Conservation (phyloP, 2,329 filamentous ascomycete genomes). For the Lachnellula suecica region DNA sequence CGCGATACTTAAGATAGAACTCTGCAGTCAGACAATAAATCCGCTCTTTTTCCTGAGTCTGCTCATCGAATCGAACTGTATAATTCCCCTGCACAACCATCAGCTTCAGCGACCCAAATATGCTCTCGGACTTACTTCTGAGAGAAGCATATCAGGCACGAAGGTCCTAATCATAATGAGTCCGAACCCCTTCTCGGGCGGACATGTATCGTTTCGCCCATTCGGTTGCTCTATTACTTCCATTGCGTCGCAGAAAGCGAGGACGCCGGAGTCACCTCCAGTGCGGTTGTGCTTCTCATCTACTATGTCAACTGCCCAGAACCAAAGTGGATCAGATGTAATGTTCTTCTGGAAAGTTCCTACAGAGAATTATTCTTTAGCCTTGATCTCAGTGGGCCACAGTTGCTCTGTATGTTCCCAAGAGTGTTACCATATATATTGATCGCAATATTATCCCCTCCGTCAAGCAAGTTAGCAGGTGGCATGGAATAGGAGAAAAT, state of each 20-base stretch:
- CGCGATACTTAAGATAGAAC: not conserved
- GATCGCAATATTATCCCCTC: too few relatives aligned
- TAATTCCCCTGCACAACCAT: conserved; percentile 1
- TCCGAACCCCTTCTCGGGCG: conserved; percentile 2
- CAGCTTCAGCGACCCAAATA: not conserved
- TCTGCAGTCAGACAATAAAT: conserved; percentile 6
- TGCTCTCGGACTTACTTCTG: not conserved
- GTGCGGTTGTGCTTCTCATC: not conserved
- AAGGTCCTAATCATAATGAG: not conserved
- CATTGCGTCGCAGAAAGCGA: conserved; percentile 2
- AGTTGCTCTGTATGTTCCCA: too few relatives aligned
- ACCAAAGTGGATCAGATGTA: not conserved
- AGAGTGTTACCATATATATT: not conserved
- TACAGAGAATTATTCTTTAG: too few relatives aligned
- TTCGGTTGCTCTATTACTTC: conserved; percentile 2
- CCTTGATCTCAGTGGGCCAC: too few relatives aligned
- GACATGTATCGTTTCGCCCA: conserved; percentile 1
- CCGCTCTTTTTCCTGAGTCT: conserved; percentile 4
- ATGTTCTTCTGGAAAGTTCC: not conserved
- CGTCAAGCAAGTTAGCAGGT: too few relatives aligned
- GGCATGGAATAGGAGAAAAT: too few relatives aligned
- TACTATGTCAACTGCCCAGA: not conserved
- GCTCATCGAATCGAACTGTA: conserved; percentile 1
- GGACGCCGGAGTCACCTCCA: not conserved
- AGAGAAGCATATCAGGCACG: too few relatives aligned